Percentiles rank a stretch among this genome's conserved stretches.
These are phyloP conservation scores for Artemisia tridentata DNA, from an alignment of 129 eudicot genomes.

Conservation along the genomic window DNA sequence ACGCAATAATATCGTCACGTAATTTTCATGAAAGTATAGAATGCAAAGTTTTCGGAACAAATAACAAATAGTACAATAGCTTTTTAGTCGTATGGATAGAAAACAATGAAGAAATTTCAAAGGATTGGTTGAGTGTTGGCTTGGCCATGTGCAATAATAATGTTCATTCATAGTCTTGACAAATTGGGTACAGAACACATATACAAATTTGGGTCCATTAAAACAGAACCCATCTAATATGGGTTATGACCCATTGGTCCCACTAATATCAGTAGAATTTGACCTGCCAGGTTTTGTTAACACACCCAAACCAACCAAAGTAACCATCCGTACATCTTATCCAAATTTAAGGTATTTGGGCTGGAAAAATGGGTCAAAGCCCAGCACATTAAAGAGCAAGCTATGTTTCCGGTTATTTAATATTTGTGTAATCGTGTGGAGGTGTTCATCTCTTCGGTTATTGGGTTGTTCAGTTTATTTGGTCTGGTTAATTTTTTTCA, in stretches of 20 bases:
- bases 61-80: slow-evolving; percentile 20
- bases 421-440: too few relatives aligned
- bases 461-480: too few relatives aligned
- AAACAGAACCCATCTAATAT: slow-evolving; percentile 27
- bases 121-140: slow-evolving; percentile 46
- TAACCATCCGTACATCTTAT: neutral
- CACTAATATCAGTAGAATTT: neutral
- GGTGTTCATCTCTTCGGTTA: too few relatives aligned
- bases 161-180: slow-evolving; percentile 29
- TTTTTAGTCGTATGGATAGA: slow-evolving; percentile 28
- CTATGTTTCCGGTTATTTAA: neutral
- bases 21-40: neutral
- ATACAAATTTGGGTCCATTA: slow-evolving; percentile 26
- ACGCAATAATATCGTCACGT: too few relatives aligned
- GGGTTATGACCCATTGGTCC: slow-evolving; percentile 30
- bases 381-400: slow-evolving; percentile 8
- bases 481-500: too few relatives aligned
- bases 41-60: slow-evolving; percentile 29
- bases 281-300: slow-evolving; percentile 27
- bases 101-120: slow-evolving; percentile 36
- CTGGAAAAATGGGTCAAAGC: neutral
- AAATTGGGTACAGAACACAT: slow-evolving; percentile 28
- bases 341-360: neutral
- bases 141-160: slow-evolving; percentile 45
- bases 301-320: neutral